Percentiles rank a stretch among this genome's conserved stretches.
Evolutionary conservation across 441 rosid genomes (phyloP).

Genomic region (Manihot esculenta): DNA sequence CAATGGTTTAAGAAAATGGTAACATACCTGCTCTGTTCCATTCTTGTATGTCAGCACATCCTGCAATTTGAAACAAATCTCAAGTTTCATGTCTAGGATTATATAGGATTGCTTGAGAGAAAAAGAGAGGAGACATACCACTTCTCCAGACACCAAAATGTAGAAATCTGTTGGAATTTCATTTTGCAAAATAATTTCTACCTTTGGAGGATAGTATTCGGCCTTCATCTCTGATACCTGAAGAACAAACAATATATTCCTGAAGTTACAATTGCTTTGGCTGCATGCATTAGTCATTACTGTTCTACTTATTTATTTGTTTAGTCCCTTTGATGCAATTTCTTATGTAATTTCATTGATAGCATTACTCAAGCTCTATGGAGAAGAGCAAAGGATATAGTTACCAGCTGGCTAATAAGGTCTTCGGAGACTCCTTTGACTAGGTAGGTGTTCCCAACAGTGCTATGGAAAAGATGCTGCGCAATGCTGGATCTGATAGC

Average conservation of each 20-base stretch:
- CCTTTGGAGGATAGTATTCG: constrained; percentile 85
- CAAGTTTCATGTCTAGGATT: constrained; percentile 21
- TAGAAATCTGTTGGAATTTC: constrained; percentile 93
- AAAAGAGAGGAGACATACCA: constrained; percentile 46
- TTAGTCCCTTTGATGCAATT: background rate
- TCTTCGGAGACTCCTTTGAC: constrained; percentile 75
- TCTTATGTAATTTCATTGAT: background rate
- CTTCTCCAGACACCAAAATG: constrained; percentile 82
- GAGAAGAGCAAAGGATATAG: background rate
- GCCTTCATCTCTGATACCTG: constrained; percentile 88
- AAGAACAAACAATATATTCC: constrained; percentile 6
- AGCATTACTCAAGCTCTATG: background rate
- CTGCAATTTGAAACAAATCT: constrained; percentile 42
- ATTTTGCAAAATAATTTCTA: constrained; percentile 84
- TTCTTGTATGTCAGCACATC: constrained; percentile 68
- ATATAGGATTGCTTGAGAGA: background rate
- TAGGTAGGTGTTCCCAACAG: constrained; percentile 60
- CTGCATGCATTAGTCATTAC: background rate
- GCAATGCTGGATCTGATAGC: constrained; percentile 86
- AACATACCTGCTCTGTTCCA: constrained; percentile 73
- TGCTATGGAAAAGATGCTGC: constrained; percentile 64
- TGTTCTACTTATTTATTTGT: background rate
- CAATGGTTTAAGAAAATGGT: background rate
- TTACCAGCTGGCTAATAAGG: constrained; percentile 74
- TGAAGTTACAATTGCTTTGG: background rate